Base-by-base conservation (phyloP, 768 basidiomycete species). In the Goffeauzyma gilvescens region DNA sequence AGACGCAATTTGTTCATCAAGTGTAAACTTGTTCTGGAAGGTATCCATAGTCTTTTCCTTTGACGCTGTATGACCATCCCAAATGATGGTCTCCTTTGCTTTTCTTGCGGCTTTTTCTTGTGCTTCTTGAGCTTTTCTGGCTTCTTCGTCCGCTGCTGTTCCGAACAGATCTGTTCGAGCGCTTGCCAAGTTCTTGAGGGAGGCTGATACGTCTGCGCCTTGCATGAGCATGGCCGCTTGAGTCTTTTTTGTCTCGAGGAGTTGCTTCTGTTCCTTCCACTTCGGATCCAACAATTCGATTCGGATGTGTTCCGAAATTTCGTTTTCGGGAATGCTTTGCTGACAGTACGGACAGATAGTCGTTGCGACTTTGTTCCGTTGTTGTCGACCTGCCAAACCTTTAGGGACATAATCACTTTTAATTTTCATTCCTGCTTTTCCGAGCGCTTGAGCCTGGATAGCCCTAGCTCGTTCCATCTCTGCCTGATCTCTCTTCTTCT, bases 151-250 rank as follows among this genome's bases (percentile, higher is more conserved):
- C 40, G 75, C 79, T 55, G 86, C 84, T 1, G 79, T 83, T 62
- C 87, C 86, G 65, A 98, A 98, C 51, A 98, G 81, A 67, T 98
- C 90, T 50, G 85, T 82, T 69, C 90, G 82, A n/a, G 83, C 83
- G 44, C 79, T 75, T 17, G 93, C 90, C 45, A 98, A 77, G 50
- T 82, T 82, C 58, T 79, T 81, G 55, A 98, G 77, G 21, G 90
- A 90, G 0, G 82, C 78, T 14, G 84, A 80, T 38, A 96, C 86
- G 59, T 98, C 85, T 17, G 93, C 86, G 51, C 86, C 58, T 39
- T 62, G 60, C 24, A 63, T 59, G 24, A 68, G 50, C 30, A 67
- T 49, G 26, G 58, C 56, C 15, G 65, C 55, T 41, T 68, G 66
- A 5, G 81, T 80, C 59, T 85, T 84, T 61, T 89, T 81, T 25